Percentiles rank a stretch among this genome's conserved stretches.
These are phyloP conservation scores for Biscogniauxia marginata DNA, from an alignment of 2,329 filamentous ascomycete genomes.

Conservation along the genomic window DNA sequence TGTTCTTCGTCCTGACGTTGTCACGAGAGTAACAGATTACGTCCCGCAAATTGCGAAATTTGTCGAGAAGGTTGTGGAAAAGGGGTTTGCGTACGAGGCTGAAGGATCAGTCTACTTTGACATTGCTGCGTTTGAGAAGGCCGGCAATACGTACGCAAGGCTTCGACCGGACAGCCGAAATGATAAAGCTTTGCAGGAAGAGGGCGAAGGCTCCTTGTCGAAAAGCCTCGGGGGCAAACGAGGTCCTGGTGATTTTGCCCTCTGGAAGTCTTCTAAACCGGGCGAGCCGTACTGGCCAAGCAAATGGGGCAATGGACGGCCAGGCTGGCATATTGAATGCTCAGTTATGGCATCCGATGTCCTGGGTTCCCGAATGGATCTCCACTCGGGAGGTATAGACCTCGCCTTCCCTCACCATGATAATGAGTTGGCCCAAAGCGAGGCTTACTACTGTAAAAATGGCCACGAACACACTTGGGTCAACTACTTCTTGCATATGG, in stretches of 20 bases:
- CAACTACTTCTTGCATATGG: constrained; percentile 95
- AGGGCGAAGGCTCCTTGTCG: constrained; percentile 82
- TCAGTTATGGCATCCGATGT: constrained; percentile 91
- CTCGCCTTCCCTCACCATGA: constrained; percentile 90
- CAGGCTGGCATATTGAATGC: constrained; percentile 98
- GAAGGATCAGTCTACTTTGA: constrained; percentile 95
- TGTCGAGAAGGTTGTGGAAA: constrained; percentile 77
- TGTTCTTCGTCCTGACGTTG: constrained; percentile 74
- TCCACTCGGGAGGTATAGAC: constrained; percentile 91
- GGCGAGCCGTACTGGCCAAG: constrained; percentile 90
- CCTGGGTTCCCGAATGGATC: constrained; percentile 82
- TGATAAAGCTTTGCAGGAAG: constrained; percentile 78
- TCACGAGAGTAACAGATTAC: constrained; percentile 92
- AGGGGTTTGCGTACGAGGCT: constrained; percentile 78
- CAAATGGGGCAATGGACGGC: constrained; percentile 82
- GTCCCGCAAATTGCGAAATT: constrained; percentile 84
- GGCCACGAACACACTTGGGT: constrained; percentile 73
- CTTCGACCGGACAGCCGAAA: constrained; percentile 83
- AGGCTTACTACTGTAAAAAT: constrained; percentile 63
- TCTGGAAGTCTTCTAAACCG: constrained; percentile 91
- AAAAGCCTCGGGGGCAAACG: constrained; percentile 66
- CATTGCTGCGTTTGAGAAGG: constrained; percentile 79
- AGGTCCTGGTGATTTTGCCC: constrained; percentile 78
- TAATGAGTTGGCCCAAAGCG: constrained; percentile 76
- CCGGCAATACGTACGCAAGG: constrained; percentile 81